These are phyloP conservation scores for Austroboletus festivus DNA, from an alignment of 768 basidiomycete species.

Conservation along the genomic window DNA sequence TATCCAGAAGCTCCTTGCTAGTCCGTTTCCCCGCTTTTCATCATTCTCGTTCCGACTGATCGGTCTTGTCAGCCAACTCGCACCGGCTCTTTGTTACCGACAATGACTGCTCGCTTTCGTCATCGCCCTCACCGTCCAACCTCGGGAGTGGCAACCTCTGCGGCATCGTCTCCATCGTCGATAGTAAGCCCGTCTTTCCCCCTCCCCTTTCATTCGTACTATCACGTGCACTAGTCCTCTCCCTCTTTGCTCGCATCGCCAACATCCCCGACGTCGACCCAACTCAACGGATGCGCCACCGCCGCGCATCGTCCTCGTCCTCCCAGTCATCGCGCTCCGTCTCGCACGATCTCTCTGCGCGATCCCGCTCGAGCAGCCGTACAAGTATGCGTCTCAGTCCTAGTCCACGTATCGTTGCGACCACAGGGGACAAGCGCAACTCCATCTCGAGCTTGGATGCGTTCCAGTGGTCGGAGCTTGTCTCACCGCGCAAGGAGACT, in stretches of 20 bases:
- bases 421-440: slow-evolving; percentile 28
- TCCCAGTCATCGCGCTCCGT: slow-evolving; percentile 50
- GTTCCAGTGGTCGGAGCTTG: slow-evolving; percentile 34
- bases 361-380: slow-evolving; percentile 44
- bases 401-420: slow-evolving; percentile 33
- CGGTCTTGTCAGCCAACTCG: slow-evolving; percentile 56
- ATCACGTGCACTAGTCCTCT: slow-evolving; percentile 51
- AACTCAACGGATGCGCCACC: slow-evolving; percentile 72
- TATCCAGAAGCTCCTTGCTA: slow-evolving; percentile 78
- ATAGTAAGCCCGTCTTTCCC: slow-evolving; percentile 48
- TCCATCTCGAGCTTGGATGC: slow-evolving; percentile 31
- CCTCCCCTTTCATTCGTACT: neutral
- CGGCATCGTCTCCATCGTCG: slow-evolving; percentile 80
- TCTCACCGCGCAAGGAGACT: slow-evolving; percentile 31
- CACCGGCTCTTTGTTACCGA: slow-evolving; percentile 78
- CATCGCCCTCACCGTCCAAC: slow-evolving; percentile 45
- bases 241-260: slow-evolving; percentile 72
- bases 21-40: slow-evolving; percentile 40
- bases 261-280: slow-evolving; percentile 76
- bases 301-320: slow-evolving; percentile 72
- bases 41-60: neutral
- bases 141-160: slow-evolving; percentile 45
- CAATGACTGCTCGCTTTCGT: slow-evolving; percentile 45
- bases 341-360: slow-evolving; percentile 31
- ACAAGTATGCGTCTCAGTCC: slow-evolving; percentile 35